Conservation (phyloP, 2,329 filamentous ascomycete genomes). For the Trichophyton benhamiae region DNA sequence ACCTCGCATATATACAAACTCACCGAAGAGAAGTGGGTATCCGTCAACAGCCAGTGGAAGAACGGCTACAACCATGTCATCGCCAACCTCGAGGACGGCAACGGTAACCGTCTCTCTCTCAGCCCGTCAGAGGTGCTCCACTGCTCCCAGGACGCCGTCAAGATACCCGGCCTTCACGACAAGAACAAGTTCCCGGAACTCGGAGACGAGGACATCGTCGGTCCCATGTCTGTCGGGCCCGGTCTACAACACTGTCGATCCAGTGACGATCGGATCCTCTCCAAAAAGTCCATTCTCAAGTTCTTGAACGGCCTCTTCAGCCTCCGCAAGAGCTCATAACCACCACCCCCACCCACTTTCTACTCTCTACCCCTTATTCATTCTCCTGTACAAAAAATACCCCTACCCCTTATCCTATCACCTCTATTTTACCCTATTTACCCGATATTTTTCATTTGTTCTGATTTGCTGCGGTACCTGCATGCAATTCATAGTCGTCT, state of each 20-base stretch:
- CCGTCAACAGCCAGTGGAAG: constrained; percentile 65
- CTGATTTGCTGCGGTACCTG: neutral
- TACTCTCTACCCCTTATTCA: neutral
- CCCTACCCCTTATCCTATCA: neutral
- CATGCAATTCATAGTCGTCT: constrained; percentile 6
- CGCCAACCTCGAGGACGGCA: constrained; percentile 32
- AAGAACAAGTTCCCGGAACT: constrained; percentile 76
- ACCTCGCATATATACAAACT: constrained; percentile 80
- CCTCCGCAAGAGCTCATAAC: neutral
- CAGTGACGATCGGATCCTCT: constrained; percentile 25
- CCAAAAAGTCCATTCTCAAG: constrained; percentile 34
- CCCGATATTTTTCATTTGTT: neutral
- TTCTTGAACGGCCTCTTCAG: constrained; percentile 33
- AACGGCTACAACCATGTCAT: constrained; percentile 54
- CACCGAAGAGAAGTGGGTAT: constrained; percentile 80
- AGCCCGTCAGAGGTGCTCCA: constrained; percentile 26
- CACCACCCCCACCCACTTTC: neutral
- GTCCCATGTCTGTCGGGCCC: constrained; percentile 59
- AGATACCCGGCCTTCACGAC: constrained; percentile 32
- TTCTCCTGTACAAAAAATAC: constrained; percentile 1
- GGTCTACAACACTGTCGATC: constrained; percentile 29
- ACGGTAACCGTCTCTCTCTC: constrained; percentile 27
- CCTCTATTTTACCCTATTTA: neutral
- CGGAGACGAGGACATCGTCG: constrained; percentile 85
- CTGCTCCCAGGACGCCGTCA: constrained; percentile 38